Base-by-base conservation (phyloP, 352 stramenopile species). In the Phytophthora aleatoria region DNA sequence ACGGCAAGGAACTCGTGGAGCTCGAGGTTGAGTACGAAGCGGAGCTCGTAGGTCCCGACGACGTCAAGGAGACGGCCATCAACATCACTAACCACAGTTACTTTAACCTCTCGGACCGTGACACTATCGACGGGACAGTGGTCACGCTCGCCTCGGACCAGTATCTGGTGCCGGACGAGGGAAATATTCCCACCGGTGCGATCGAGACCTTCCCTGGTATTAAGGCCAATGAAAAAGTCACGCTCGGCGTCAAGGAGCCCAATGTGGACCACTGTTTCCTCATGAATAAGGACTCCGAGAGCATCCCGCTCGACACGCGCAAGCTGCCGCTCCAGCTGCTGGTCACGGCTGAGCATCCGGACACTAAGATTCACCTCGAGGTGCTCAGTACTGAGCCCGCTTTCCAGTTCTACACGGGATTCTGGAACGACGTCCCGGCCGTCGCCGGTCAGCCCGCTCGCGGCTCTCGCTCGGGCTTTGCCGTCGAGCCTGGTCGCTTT, bases 11-110 rank as follows among this genome's bases (percentile, higher is more conserved):
- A 41, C 58, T 64, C 43, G 64, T 72, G 45, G 16, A 64, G 27
- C 58, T 72, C 7, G 52, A 67, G 33, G 58, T 9, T 20, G 64
- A 72, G 47, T 72, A 72, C 58, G 64, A 72, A 38, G 64, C 58
- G 2, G 31, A 68, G n/a, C 64, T 72, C 9, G 41, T 61, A 4
- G 64, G 64, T 13, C 58, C 64, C n/a, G 64, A 64, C 2, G 64
- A 68, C 33, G 47, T 72, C 38, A 41, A 64, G 39, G 64, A 72
- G 64, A 72, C 64, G 31, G 58, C 64, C 45, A 72, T 72, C 31
- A 72, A 72, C 58, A 68, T 72, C 45, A 72, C 64, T 16, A 72
- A 72, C 52, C 64, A 72, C 64, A 72, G 64, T 45, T 72, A 72
- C 52, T 72, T 72, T 45, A 72, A 64, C 51, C 50, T 72, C 38